These are phyloP conservation scores for Talaromyces thailandensis DNA, from an alignment of 495 filamentous ascomycete species.

Conservation along the genomic window DNA sequence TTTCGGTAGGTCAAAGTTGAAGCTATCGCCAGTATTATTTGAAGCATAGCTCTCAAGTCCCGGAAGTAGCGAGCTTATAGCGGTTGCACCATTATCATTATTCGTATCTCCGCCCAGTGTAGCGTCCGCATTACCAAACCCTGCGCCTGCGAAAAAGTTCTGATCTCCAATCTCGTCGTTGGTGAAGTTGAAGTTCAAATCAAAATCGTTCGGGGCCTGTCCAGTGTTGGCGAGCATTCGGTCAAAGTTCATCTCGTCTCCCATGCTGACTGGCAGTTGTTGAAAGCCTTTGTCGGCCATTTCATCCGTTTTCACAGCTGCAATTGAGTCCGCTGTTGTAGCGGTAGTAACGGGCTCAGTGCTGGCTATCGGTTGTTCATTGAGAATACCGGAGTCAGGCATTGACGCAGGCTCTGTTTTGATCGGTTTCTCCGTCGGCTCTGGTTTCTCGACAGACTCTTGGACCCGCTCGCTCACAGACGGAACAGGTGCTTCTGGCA, in stretches of 20 bases:
- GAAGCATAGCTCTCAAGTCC: conserved; percentile 22
- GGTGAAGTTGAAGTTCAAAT: conserved; percentile 38
- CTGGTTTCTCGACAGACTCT: conserved; percentile 4
- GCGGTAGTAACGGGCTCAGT: neutral
- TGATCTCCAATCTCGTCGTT: conserved; percentile 37
- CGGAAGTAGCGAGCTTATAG: conserved; percentile 17
- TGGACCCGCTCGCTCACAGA: conserved; percentile 12
- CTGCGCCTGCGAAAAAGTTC: conserved; percentile 30
- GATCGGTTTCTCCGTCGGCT: neutral
- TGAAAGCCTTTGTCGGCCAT: conserved; percentile 11
- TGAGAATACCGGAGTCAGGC: neutral
- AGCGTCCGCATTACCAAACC: conserved; percentile 18
- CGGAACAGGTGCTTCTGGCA: conserved; percentile 18
- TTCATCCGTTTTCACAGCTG: conserved; percentile 10
- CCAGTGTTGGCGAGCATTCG: conserved; percentile 24
- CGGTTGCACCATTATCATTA: conserved; percentile 13
- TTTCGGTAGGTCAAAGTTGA: conserved; percentile 32
- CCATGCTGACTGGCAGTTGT: conserved; percentile 11
- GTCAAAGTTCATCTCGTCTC: conserved; percentile 31
- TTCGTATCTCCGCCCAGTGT: conserved; percentile 12
- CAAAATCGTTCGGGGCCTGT: conserved; percentile 27
- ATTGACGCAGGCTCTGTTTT: neutral
- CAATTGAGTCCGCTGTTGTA: neutral
- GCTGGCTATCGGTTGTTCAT: neutral
- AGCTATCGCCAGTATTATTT: conserved; percentile 29